Base-by-base conservation (phyloP, 192 early-diverging fungal genomes). In the Backusella westeae region DNA sequence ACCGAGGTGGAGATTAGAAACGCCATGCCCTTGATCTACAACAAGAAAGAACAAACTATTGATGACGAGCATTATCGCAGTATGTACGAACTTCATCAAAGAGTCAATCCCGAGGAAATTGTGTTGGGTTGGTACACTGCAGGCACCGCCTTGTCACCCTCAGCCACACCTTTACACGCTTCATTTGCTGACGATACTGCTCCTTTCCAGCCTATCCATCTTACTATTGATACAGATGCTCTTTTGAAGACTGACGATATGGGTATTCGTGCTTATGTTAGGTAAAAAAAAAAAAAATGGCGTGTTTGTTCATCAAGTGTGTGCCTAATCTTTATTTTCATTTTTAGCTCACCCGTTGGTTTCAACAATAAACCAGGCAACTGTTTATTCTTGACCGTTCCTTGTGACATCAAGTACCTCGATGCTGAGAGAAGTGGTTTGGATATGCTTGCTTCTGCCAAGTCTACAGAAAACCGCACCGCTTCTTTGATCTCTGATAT, bases 121-220 rank as follows among this genome's bases (percentile, higher is more conserved):
- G 92, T 97, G 76, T 90, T 99, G 67, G 97, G 97, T 56, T 99
- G 97, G 97, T 99, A 97, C 70, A 90, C 92, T 14, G 92, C 92
- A 10, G 92, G 92, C 29, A 77, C 80, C 35, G 67, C 84, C 59
- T 85, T 95, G 78, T 90, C 90, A 84, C 87, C 89, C 75, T 90
- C 90, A 77, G 88, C 90, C 15, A 88, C 93, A 71, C 84, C 93
- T 70, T 88, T 93, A 68, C 93, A 94, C 85, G 85, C 96, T 85
- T 90, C 93, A 87, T 92, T 92, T 79, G 88, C 92, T 44, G 91
- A 88, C 69, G 95, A 96, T 79, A 90, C 90, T 19, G 86, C 90
- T 8, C 92, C 94, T 19, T 87, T 87, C 84, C 82, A 84, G 21
- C 93, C 96, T 44, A 90, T 98, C 38, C 94, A 95, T 77, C 83